Evolutionary conservation across 805 yeast genomes (phyloP).

Genomic region (Metschnikowia lachancei): DNA sequence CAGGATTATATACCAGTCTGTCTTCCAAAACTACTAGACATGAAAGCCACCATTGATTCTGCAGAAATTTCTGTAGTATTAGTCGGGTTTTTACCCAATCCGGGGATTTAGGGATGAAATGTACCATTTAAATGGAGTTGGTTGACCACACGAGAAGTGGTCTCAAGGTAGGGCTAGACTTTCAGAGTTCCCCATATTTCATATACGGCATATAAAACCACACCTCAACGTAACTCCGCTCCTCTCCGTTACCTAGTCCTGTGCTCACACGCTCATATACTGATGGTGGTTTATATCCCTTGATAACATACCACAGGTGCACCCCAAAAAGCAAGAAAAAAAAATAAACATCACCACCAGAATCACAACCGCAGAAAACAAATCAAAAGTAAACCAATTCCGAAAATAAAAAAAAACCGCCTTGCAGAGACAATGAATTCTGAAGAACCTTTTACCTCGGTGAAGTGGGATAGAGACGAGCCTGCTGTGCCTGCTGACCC

Average conservation of each 20-base stretch:
- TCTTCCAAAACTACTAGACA: too few species aligned
- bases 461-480: conserved; percentile 55
- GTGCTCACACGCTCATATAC: not conserved
- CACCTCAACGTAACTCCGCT: not conserved
- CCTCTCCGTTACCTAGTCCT: not conserved
- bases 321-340: too few species aligned
- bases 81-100: too few species aligned
- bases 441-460: conserved; percentile 55
- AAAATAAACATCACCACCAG: not conserved
- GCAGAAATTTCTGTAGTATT: too few species aligned
- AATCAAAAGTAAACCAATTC: not conserved
- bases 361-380: not conserved
- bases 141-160: too few species aligned
- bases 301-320: not conserved
- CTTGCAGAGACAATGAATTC: conserved; percentile 7
- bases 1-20: too few species aligned
- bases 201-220: too few species aligned
- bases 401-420: not conserved
- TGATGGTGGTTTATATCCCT: not conserved
- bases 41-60: too few species aligned
- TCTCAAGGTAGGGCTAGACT: too few species aligned
- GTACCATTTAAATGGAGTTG: too few species aligned
- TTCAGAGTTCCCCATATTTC: too few species aligned
- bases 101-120: too few species aligned
- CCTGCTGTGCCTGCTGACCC: not conserved